phyloP scores from a whole-genome alignment of 768 basidiomycete species.

The Trametes meyenii region DNA sequence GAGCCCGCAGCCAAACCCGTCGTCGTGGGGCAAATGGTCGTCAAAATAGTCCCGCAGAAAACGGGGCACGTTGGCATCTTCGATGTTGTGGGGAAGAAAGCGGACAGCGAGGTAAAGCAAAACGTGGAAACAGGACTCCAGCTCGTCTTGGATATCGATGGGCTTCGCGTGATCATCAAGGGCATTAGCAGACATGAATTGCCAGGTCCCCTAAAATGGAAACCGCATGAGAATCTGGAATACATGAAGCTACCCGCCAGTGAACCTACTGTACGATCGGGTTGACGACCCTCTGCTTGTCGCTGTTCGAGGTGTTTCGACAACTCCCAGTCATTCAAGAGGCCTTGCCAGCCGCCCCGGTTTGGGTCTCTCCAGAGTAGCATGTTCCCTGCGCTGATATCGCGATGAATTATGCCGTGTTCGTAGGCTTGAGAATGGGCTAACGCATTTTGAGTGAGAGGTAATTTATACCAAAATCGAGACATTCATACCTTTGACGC shows the following conservation, averaged over 20 bases:
- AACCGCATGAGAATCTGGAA: too few relatives aligned
- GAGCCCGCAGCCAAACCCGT: background rate
- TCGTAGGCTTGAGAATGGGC: constrained; percentile 7
- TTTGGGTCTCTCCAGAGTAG: background rate
- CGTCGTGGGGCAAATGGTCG: background rate
- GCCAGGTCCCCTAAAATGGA: constrained; percentile 21
- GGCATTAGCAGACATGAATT: constrained; percentile 6
- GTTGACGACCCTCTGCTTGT: background rate
- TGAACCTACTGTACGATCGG: constrained; percentile 14
- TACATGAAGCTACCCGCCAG: too few relatives aligned
- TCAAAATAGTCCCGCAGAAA: constrained; percentile 18
- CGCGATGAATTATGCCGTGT: constrained; percentile 10
- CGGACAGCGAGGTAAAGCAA: constrained; percentile 13
- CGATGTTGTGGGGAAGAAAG: constrained; percentile 16
- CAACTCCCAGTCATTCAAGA: constrained; percentile 16
- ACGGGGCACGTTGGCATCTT: constrained; percentile 6
- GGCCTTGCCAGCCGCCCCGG: background rate
- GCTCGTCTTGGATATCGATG: constrained; percentile 3
- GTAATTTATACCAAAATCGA: too few relatives aligned
- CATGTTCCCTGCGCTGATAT: constrained; percentile 17
- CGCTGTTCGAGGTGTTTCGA: background rate
- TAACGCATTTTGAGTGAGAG: background rate
- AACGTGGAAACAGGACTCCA: constrained; percentile 18
- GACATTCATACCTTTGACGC: background rate
- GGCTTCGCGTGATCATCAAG: background rate